Percentiles rank a stretch among this genome's conserved stretches.
These are phyloP conservation scores for Tuctoria greenei DNA, from an alignment of 176 grass and related monocot species.

Conservation along the genomic window DNA sequence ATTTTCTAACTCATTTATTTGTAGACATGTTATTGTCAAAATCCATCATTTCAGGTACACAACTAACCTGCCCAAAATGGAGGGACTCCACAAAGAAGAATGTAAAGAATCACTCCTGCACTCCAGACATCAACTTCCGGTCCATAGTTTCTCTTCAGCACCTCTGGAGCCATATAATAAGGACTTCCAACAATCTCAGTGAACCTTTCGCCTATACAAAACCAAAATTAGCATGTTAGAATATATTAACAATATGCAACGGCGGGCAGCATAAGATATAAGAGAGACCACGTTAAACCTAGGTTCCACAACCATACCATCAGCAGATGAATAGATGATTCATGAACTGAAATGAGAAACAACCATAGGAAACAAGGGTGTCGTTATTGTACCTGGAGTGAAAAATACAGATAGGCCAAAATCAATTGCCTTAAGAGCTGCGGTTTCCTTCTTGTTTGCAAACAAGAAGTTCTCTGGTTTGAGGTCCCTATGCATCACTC, in stretches of 20 bases:
- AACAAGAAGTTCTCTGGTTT: constrained; percentile 98
- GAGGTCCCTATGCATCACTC: constrained; percentile 87
- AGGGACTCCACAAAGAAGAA: constrained; percentile 91
- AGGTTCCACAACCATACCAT: background rate
- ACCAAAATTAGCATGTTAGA: constrained; percentile 29
- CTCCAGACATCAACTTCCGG: constrained; percentile 99
- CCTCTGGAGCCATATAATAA: constrained; percentile 99
- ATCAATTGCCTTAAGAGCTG: constrained; percentile 79
- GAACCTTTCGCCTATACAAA: constrained; percentile 72
- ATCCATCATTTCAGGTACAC: constrained; percentile 17
- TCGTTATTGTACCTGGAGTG: constrained; percentile 57
- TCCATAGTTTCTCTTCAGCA: constrained; percentile 93
- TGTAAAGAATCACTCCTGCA: constrained; percentile 95
- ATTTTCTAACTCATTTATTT: background rate
- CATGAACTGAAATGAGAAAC: constrained; percentile 3
- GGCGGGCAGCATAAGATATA: constrained; percentile 1
- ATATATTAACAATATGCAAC: background rate
- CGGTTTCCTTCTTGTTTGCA: constrained; percentile 82
- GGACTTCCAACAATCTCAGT: constrained; percentile 98
- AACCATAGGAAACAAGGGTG: background rate
- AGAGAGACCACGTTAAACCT: background rate
- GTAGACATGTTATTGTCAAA: background rate
- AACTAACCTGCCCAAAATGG: constrained; percentile 97
- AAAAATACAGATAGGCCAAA: constrained; percentile 85
- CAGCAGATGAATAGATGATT: constrained; percentile 4